Percentiles rank a stretch among this genome's conserved stretches.
phyloP scores from a whole-genome alignment of 345 rosid genomes.

The Populus tremula region DNA sequence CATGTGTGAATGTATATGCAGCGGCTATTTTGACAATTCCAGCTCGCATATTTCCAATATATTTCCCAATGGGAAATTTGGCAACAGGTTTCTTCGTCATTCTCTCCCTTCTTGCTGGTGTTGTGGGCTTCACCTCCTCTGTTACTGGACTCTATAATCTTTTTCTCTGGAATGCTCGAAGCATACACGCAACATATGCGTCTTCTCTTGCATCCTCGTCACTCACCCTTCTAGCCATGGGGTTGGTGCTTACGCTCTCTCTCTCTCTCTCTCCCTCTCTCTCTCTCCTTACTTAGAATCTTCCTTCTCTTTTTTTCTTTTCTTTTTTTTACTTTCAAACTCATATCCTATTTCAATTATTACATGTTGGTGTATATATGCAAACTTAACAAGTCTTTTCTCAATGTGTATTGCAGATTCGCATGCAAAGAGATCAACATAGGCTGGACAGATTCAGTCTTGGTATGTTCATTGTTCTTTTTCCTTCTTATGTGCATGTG shows the following conservation, averaged over 20 bases:
- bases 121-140: slow-evolving; percentile 74
- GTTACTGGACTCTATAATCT: slow-evolving; percentile 52
- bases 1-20: slow-evolving; percentile 18
- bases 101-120: slow-evolving; percentile 68
- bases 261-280: background rate
- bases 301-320: no score
- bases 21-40: slow-evolving; percentile 68
- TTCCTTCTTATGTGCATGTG: no score
- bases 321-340: background rate
- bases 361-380: no score
- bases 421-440: slow-evolving; percentile 78
- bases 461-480: slow-evolving; percentile 40
- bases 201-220: slow-evolving; percentile 60
- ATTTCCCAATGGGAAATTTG: slow-evolving; percentile 79
- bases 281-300: no score
- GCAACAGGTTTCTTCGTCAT: slow-evolving; percentile 73
- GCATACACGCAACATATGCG: slow-evolving; percentile 62
- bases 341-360: background rate
- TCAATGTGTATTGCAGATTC: slow-evolving; percentile 45
- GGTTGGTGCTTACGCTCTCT: slow-evolving; percentile 35
- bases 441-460: slow-evolving; percentile 70
- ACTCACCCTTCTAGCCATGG: slow-evolving; percentile 80
- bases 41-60: slow-evolving; percentile 76
- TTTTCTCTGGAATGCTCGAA: slow-evolving; percentile 41
- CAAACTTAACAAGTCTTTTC: background rate